Evolutionary conservation across 768 basidiomycete genomes (phyloP), one percentile per base, ranked within the genome.

Genomic region (Kwoniella dejecticola): DNA sequence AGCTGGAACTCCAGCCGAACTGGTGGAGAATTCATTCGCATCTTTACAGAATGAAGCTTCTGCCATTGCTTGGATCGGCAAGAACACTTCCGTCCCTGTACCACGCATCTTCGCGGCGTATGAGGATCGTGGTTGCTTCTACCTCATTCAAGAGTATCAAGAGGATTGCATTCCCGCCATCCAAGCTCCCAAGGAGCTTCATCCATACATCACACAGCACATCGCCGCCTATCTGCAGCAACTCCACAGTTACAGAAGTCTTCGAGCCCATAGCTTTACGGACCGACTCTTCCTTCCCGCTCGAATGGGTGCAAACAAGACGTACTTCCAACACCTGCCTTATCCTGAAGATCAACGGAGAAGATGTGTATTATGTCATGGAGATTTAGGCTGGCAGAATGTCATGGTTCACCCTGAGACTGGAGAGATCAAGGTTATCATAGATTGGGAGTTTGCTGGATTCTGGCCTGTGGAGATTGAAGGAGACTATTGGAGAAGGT

Each of bases 381-480:
- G 63, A 24, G 63, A 64, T 24, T 19, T 64, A 10, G 47, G 33
- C 27, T 48, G 45, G 52, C 45, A 55, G 15, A 64, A 64, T 31
- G 21, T 64, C 6, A 48, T 64, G 23, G 26, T 64, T 23, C 45
- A 64, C 44, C 52, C 57, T 5, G 36, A 49, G 8, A 60, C 57
- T 15, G 42, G 24, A 4, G 38, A 64, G 10, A 46, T 64, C 52
- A 48, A 49, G 27, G 45, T 26, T 21, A 38, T 64, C 13, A 13
- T 64, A 3, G 63, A 64, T 42, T 64, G 63, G 63, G 63, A 64
- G 53, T 64, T 54, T 64, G 63, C 63, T 12, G 63, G 63, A 10
- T 64, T 64, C 26, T 60, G 54, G 31, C 63, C 63, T 11, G 38
- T 24, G 2, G 58, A 52, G 31, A 13, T 60, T n/a, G 63, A 60